A percentile compares a stretch with the other conserved stretches of the same genome.
phyloP scores from a whole-genome alignment of 164 flowering plant species.

The Vitis cinerea region DNA sequence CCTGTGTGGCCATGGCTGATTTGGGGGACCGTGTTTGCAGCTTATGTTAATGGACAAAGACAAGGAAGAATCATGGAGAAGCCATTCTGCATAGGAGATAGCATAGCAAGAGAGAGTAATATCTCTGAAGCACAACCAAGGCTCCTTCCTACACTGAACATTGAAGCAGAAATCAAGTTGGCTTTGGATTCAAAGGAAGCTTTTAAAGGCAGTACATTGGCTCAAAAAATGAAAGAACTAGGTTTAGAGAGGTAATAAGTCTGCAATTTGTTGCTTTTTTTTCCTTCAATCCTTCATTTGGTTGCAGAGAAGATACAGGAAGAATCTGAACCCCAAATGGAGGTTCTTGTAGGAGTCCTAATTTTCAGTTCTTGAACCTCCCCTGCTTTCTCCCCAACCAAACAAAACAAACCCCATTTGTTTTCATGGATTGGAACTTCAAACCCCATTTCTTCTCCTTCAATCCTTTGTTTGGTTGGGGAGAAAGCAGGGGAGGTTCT shows the following conservation, averaged over 20 bases:
- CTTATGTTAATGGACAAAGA: constrained; percentile 93
- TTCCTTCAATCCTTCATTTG: neutral
- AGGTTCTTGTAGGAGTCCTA: too few relatives aligned
- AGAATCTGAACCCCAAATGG: neutral
- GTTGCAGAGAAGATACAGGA: neutral
- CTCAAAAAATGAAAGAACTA: constrained; percentile 73
- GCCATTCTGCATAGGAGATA: constrained; percentile 69
- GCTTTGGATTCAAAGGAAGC: constrained; percentile 36
- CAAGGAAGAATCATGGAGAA: constrained; percentile 82
- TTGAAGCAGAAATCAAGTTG: constrained; percentile 65
- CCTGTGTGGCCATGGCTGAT: neutral
- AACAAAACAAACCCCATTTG: too few relatives aligned
- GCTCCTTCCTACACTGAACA: constrained; percentile 44
- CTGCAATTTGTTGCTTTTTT: neutral
- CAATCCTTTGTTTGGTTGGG: too few relatives aligned
- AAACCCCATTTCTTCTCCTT: too few relatives aligned
- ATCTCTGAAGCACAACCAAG: constrained; percentile 22
- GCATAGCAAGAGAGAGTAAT: constrained; percentile 54
- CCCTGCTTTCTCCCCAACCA: too few relatives aligned
- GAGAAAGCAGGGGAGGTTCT: too few relatives aligned
- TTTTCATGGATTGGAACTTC: too few relatives aligned
- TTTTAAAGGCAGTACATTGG: constrained; percentile 25
- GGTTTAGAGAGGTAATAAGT: constrained; percentile 68
- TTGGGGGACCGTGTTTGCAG: constrained; percentile 30
- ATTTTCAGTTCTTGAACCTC: too few relatives aligned